A percentile compares a stretch with the other conserved stretches of the same genome.
phyloP scores from a whole-genome alignment of 2,329 filamentous ascomycete species.

The Bipolaris gigantea region DNA sequence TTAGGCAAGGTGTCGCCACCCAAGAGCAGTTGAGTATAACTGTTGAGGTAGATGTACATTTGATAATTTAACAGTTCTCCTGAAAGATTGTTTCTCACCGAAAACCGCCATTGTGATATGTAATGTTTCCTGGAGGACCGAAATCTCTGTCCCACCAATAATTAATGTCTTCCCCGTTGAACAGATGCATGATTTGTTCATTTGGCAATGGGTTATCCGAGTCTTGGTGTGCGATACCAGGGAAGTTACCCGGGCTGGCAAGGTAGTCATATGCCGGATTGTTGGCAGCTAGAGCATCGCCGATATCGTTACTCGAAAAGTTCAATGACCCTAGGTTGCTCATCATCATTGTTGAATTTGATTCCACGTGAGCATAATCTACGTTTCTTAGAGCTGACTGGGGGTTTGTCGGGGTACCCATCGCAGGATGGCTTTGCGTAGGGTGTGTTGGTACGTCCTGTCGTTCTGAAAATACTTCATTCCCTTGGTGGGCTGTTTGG shows the following conservation, averaged over 20 bases:
- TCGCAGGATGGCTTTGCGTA: neutral
- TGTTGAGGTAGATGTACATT: neutral
- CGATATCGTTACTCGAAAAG: neutral
- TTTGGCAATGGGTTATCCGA: constrained; percentile 29
- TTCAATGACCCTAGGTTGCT: neutral
- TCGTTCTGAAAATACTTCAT: neutral
- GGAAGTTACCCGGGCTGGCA: constrained; percentile 21
- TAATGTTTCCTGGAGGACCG: constrained; percentile 4
- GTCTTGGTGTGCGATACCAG: constrained; percentile 28
- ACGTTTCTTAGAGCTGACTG: neutral
- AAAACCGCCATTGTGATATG: constrained; percentile 2
- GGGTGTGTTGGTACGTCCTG: neutral
- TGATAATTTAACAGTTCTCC: neutral
- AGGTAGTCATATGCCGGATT: constrained; percentile 13
- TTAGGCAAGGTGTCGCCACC: constrained; percentile 39
- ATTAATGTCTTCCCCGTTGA: constrained; percentile 24
- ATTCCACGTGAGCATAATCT: neutral
- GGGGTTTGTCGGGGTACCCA: neutral
- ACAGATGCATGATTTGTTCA: constrained; percentile 29
- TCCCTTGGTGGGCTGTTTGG: neutral
- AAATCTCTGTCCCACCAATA: constrained; percentile 19
- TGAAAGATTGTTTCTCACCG: neutral
- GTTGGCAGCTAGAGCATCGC: neutral
- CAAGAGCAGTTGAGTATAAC: constrained; percentile 11
- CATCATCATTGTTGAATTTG: neutral